Base-by-base conservation (phyloP, 2,329 filamentous ascomycete species). In the Tolypocladium sp. region DNA sequence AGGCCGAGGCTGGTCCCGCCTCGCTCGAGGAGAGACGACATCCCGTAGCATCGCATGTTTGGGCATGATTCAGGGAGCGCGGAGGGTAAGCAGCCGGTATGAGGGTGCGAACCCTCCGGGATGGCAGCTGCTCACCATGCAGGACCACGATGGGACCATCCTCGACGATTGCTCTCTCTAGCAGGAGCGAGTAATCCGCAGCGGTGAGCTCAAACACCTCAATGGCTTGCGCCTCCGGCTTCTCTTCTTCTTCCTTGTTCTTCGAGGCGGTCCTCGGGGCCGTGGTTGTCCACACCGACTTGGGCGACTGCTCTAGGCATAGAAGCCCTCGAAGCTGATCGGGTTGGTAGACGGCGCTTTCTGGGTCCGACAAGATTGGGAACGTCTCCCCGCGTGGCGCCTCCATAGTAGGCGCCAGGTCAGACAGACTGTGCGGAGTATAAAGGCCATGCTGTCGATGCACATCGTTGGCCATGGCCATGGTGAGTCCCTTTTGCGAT, bases 41-140 rank as follows among this genome's bases (percentile, higher is more conserved):
- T 42, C 41, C 25, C 37, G 35, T 41, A 55, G 53, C 53, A 55
- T 55, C 53, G 53, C 53, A 55, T 55, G 53, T 55, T 55, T 55
- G 53, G 53, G 53, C 53, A 55, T 55, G 53, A 25, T 41, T 55
- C 37, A 55, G 53, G 38, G 53, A 41, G 53, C 53, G 53, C 53
- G 53, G 53, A 38, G 53, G 53, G 53, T 55, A 55, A 55, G 53
- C 53, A 55, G 53, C 53, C 53, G 20, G 53, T 55, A 55, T 55
- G 53, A 55, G 33, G 53, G 53, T 20, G 53, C 53, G 53, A 55
- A 55, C 53, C 53, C 53, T 55, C 53, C 38, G 30, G 53, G 53
- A 55, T 40, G 53, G 53, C 53, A 41, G 53, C 53, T 55, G 53
- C 53, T 55, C 37, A 25, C 38, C 53, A 40, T 55, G 53, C 35